phyloP scores from a whole-genome alignment of 768 basidiomycete genomes.

The Leccinum fibrillosum region DNA sequence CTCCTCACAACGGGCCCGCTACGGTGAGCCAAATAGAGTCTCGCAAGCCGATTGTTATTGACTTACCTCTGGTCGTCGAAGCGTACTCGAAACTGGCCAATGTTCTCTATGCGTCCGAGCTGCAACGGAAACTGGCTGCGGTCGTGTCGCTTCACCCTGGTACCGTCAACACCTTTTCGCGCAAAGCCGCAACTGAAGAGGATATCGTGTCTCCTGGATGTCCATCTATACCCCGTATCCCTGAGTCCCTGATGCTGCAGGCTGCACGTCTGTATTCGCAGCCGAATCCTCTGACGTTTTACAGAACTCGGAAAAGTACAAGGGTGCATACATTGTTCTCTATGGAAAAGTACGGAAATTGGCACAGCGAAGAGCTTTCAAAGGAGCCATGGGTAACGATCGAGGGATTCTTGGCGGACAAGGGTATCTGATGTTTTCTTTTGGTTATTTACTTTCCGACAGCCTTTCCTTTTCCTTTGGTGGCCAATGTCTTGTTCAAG shows the following conservation, averaged over 20 bases:
- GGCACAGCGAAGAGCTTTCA: conserved; percentile 20
- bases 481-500: too few species aligned
- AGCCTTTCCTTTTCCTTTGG: too few species aligned
- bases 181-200: conserved; percentile 12
- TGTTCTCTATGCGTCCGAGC: conserved; percentile 45
- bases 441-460: neutral
- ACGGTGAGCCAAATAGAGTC: conserved; percentile 26
- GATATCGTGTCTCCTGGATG: conserved; percentile 19
- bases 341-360: conserved; percentile 15
- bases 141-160: conserved; percentile 32
- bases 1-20: conserved; percentile 24
- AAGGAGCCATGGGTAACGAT: conserved; percentile 30
- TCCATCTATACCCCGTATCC: conserved; percentile 19
- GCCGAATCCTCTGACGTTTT: conserved; percentile 27
- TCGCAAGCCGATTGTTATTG: neutral
- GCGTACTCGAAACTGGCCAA: conserved; percentile 51
- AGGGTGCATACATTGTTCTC: conserved; percentile 32
- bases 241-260: conserved; percentile 26
- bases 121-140: conserved; percentile 42
- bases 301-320: conserved; percentile 22
- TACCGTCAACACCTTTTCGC: conserved; percentile 27
- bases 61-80: conserved; percentile 16
- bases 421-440: conserved; percentile 7
- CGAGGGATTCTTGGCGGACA: conserved; percentile 25
- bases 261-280: conserved; percentile 26